Evolutionary conservation across 306 rosid genomes (phyloP), one percentile per base, ranked within the genome.

Genomic region (Cucumis melo): DNA sequence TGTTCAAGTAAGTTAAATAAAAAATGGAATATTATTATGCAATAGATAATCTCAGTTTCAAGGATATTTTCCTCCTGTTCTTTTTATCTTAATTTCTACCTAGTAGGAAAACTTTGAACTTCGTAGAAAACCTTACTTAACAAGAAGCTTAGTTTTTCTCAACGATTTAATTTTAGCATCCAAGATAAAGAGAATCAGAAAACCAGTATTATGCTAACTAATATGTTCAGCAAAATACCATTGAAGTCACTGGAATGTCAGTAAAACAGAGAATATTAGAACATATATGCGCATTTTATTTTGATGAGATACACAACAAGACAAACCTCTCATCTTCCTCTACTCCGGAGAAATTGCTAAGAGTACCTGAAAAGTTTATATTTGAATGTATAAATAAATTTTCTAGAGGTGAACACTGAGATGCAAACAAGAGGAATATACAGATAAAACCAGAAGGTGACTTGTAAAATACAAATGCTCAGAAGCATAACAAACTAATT

Each of bases 321-420:
- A 81, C 90, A 79, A 86, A 92, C 97, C 91, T 86, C 21, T 58
- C 74, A 74, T 91, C 91, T 32, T 75, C 76, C 67, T 87, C 87
- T 56, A 67, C 85, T 80, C 89, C 80, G 60, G 82, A 50, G 32
- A 86, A 86, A 87, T 70, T 83, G 58, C 85, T 55, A 50, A 78
- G 80, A 23, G 85, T 74, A 78, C 80, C 90, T 6, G 88, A 76
- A 62, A 83, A 4, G 82, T 24, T 79, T 64, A 59, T 77, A 61
- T 80, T 81, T 66, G 85, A 88, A 83, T 87, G 85, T 72, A 85
- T 90, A 86, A 61, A 87, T 64, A 93, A 84, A 78, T 79, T 78
- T 67, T 87, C 93, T 89, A 75, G 64, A 79, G n/a, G 70, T 44
- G 46, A 21, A 75, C 41, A 15, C 5, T 10, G n/a, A 60, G 57